phyloP scores from a whole-genome alignment of 768 basidiomycete genomes.

The Jaapia argillacea region DNA sequence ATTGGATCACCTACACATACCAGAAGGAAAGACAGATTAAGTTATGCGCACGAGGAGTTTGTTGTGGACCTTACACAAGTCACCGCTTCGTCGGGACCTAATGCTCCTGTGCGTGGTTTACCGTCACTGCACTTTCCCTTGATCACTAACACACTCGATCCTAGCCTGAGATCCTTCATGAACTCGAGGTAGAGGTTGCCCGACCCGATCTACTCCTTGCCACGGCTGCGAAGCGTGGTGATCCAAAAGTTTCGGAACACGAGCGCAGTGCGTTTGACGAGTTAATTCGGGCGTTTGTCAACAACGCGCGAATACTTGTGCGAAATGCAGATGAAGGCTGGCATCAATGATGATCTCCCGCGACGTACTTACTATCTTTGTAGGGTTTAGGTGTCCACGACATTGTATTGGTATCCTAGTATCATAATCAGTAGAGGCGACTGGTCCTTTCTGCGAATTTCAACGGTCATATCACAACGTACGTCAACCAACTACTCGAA shows the following conservation, averaged over 20 bases:
- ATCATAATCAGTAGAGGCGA: no score
- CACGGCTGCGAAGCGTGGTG: slow-evolving; percentile 59
- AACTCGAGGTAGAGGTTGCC: slow-evolving; percentile 84
- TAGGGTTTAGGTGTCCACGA: no score
- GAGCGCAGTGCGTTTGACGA: slow-evolving; percentile 81
- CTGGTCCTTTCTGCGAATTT: no score
- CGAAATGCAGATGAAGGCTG: slow-evolving; percentile 59
- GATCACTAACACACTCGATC: slow-evolving; percentile 3
- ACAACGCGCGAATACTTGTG: slow-evolving; percentile 83
- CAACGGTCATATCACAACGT: no score
- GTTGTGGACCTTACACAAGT: slow-evolving; percentile 93
- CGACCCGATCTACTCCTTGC: slow-evolving; percentile 62
- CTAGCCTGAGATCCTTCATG: slow-evolving; percentile 61
- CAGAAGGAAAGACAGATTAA: slow-evolving; percentile 82
- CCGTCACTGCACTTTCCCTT: background rate
- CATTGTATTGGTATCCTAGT: no score
- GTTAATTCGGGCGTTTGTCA: slow-evolving; percentile 85
- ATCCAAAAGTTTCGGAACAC: slow-evolving; percentile 45
- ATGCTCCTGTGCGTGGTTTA: slow-evolving; percentile 1
- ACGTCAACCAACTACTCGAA: no score
- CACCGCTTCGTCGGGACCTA: slow-evolving; percentile 38
- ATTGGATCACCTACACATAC: slow-evolving; percentile 49
- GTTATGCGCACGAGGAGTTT: slow-evolving; percentile 91
- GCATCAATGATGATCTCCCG: slow-evolving; percentile 14
- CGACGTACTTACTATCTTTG: no score